Base-by-base conservation (phyloP, 2,329 filamentous ascomycete species). In the Aureobasidium lini region DNA sequence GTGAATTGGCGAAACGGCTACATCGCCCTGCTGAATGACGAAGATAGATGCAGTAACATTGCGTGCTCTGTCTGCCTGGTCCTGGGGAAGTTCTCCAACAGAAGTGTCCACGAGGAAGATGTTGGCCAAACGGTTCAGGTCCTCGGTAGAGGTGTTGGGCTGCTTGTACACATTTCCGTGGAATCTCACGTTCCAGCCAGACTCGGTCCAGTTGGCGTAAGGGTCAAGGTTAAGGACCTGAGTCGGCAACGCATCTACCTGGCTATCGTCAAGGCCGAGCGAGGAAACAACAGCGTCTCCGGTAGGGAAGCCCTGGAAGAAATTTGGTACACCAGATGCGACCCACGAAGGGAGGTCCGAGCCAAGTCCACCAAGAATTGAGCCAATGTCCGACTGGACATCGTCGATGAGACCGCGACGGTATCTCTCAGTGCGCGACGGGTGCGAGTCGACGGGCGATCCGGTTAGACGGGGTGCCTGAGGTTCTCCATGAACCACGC, bases 121-220 rank as follows among this genome's bases (percentile, higher is more conserved):
- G 64, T 90, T 84, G 60, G 87, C 86, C 3, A 91, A 76, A 39
- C 85, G 77, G 64, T 92, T 81, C 47, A 92, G 75, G 65, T 83
- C 88, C 36, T 77, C 75, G 64, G 83, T 77, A 1, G 80, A 81
- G 36, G 88, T 85, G 61, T 88, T 82, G 1, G 88, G 88, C 62
- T 87, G 81, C 71, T 90, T 91, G 78, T 86, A 92, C n/a, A 91
- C 85, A 67, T 90, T 90, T 65, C 88, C 89, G 64, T 88, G 88
- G 63, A 91, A 83, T 31, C 87, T 81, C 3, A 91, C 79, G 63
- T 85, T 89, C 89, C 89, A 92, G 36, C 86, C 86, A 60, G 84
- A 73, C n/a, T 85, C 77, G 1, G 88, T 91, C 84, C 86, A 92
- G 64, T 92, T 92, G n/a, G 79, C 88, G 10, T 77, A 78, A 2